Base-by-base conservation (phyloP, 1,139 yeast genomes). In the Pichia sp. region DNA sequence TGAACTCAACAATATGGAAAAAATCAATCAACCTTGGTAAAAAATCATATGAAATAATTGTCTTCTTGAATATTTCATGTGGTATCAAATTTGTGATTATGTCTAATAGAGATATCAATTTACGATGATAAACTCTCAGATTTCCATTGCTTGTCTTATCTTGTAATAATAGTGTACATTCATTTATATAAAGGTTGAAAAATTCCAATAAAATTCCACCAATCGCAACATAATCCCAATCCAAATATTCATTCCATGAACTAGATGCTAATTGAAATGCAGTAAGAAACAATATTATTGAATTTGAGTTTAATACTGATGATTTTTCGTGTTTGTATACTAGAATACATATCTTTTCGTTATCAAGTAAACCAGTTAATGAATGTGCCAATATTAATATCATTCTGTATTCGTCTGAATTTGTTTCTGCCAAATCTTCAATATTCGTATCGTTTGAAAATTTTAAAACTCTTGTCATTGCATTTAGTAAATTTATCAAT, bases 11-110 rank as follows among this genome's bases (percentile, higher is more conserved):
- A 0, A 65, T 55, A 11, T 74, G 65, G 37, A 84, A 65, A 7
- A 83, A 59, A 0, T 64, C 57, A 1, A 81, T 65, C 3, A 83
- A 55, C 3, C 63, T 60, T 5, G 71, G 71, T 8, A 83, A 56
- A 4, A 77, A 75, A 20, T 73, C 60, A 56, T 81, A 80, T 20
- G 76, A 74, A 11, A 72, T 61, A 30, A 82, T 62, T 57, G 76
- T 80, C 44, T 77, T 72, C 45, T 74, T 74, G 0, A 79, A 73
- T 32, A 74, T 72, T 41, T 80, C 74, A 56, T 66, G 77, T 49
- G 76, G 74, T 18, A 77, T 62, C 26, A 82, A 57, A 34, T 75
- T 74, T 1, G 82, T 68, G 4, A 82, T 56, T 8, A 80, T 72
- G 59, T 83, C 87, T 37, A 80, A 56, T 0, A 53, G 43, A 1